Evolutionary conservation across 345 rosid species (phyloP), one percentile per base, ranked within the genome.

Genomic region (Lenwebbia sp.): DNA sequence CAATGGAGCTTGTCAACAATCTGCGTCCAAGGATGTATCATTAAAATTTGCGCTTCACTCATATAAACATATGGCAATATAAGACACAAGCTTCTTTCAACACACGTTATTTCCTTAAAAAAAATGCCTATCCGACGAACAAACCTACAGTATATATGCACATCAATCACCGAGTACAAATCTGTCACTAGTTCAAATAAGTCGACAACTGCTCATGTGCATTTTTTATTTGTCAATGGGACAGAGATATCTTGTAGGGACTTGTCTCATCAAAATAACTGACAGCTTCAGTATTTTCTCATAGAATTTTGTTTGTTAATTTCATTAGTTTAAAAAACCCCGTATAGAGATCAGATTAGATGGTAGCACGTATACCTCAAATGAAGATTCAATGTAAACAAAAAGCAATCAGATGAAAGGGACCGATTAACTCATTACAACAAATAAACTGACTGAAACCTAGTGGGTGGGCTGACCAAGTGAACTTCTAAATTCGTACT

Each of bases 1-100:
- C 92, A 96, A 87, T 94, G 99, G 51, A 97, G 96, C 85, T 88
- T 91, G 85, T 94, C 96, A 85, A 91, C 98, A 88, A 97, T 91
- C 99, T 97, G 98, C 93, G 89, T 54, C 90, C 53, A 33, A 70
- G 76, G 87, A 83, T 83, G 49, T n/a, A 56, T 28, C 49, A 83
- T 53, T 52, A 83, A 83, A 78, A 54, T 30, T 28, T 51, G 52
- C 53, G 56, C 22, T 40, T 33, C 40, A 30, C 82, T 49, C 50
- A 85, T 85, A 86, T 70, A 5, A 86, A 47, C 62, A 56, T 44
- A 49, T 62, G 83, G 5, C 26, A 86, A 50, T 6, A 56, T 56
- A 52, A 44, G 83, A 75, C 47, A 19, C 40, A 65, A 65, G 57
- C 41, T 82, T 51, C 25, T 9, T 22, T 55, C 78, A 33, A 33